phyloP scores from a whole-genome alignment of 2,329 filamentous ascomycete genomes.

The Microdochium bolleyi region DNA sequence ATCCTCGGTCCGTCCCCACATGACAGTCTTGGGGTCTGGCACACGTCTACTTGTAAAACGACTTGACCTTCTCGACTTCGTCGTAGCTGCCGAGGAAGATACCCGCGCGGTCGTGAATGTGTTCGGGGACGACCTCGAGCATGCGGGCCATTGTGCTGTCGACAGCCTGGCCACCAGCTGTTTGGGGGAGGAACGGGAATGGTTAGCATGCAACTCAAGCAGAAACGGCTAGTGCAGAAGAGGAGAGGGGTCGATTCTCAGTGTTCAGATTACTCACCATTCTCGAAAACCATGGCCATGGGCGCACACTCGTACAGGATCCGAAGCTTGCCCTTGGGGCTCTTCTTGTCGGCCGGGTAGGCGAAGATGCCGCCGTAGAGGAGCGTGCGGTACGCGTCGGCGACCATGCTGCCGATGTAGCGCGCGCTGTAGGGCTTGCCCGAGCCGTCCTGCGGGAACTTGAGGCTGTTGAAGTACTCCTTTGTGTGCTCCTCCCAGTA shows the following conservation, averaged over 20 bases:
- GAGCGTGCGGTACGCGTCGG: constrained; percentile 91
- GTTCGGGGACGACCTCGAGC: constrained; percentile 79
- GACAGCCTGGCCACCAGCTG: constrained; percentile 85
- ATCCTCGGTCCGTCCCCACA: too few relatives aligned
- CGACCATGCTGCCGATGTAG: constrained; percentile 98
- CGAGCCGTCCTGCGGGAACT: constrained; percentile 57
- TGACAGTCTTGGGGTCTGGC: too few relatives aligned
- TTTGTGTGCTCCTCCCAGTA: constrained; percentile 92
- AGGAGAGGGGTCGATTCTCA: too few relatives aligned
- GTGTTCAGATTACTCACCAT: constrained; percentile 70
- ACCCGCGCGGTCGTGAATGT: constrained; percentile 91
- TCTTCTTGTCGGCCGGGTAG: constrained; percentile 97
- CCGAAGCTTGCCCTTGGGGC: constrained; percentile 92
- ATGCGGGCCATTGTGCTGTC: constrained; percentile 88
- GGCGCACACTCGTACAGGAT: constrained; percentile 98
- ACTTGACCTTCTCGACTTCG: constrained; percentile 92
- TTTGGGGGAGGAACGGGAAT: constrained; percentile 5
- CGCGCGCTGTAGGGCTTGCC: constrained; percentile 89
- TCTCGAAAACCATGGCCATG: constrained; percentile 98
- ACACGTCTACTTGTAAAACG: constrained; percentile 60
- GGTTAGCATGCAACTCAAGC: background rate
- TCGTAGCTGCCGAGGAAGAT: constrained; percentile 95
- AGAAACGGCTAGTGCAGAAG: too few relatives aligned
- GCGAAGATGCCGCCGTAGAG: constrained; percentile 96
- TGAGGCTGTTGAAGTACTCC: constrained; percentile 83